Evolutionary conservation across 768 basidiomycete species (phyloP), one percentile per base, ranked within the genome.

Genomic region (Boletus subcaerulescens): DNA sequence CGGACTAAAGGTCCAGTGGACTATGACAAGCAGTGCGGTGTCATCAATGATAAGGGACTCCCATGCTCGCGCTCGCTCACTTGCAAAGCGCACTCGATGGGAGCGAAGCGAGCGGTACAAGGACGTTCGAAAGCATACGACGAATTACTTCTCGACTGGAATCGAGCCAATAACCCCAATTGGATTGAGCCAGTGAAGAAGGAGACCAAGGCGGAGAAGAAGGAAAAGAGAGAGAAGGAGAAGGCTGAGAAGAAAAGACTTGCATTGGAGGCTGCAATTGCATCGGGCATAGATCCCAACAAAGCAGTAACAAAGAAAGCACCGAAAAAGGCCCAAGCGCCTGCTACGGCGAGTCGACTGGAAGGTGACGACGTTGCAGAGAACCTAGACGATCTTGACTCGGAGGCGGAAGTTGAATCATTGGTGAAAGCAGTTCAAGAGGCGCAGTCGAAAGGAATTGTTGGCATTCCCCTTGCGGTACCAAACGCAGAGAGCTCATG

Each of bases 51-150:
- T 74, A 97, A 97, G 71, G 81, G 81, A 42, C 75, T 93, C 8
- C 93, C 92, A 0, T 99, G 96, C 67, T 93, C 93, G 13, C 90
- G 96, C 26, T 93, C 93, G 8, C 80, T 99, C 36, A 98, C 96
- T 0, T 99, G 96, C 77, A 99, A 99, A 73, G 93, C 96, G 6
- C 96, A 99, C 68, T 89, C 92, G 3, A 96, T 99, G 87, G 93
- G 93, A 14, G 90, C 93, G 12, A 99, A 99, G 72, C 89, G 96
- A 17, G 84, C 89, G 10, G 95, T 99, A 1, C 80, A 82, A 57
- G 92, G 92, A 33, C 91, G 96, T 5, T 89, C 91, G 1, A 81
- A 87, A 49, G 70, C 74, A 8, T 98, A 93, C 66, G 94, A 97
- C 65, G 87, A 87, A 41, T 81, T 99, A 4, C 80, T 95, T 17